Percentiles rank a stretch among this genome's conserved stretches.
Evolutionary conservation across 1,139 yeast genomes (phyloP).

Genomic region (Geotrichum siamense): DNA sequence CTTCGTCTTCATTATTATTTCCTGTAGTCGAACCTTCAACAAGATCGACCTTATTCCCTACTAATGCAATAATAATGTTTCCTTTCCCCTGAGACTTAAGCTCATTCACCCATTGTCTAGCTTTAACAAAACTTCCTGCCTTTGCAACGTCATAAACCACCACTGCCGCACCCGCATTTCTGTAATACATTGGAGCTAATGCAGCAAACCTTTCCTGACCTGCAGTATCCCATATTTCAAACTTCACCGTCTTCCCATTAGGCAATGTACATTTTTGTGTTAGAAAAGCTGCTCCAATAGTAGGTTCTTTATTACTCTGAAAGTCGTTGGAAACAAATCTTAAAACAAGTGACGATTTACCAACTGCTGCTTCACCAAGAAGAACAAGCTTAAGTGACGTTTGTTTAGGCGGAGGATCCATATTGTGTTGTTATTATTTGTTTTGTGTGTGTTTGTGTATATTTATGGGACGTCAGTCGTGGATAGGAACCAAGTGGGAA

Average conservation of each 20-base stretch:
- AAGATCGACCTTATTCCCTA: constrained; percentile 86
- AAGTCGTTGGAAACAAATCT: constrained; percentile 93
- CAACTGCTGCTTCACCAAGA: constrained; percentile 96
- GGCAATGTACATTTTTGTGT: constrained; percentile 93
- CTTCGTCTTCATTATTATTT: constrained; percentile 29
- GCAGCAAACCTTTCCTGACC: constrained; percentile 98
- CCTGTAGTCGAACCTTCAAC: constrained; percentile 17
- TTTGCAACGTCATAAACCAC: constrained; percentile 95
- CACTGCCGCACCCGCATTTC: constrained; percentile 97
- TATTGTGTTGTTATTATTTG: too few species aligned
- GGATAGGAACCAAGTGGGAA: too few species aligned
- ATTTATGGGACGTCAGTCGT: too few species aligned
- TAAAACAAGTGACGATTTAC: constrained; percentile 86
- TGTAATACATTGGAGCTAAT: constrained; percentile 94
- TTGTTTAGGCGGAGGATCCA: constrained; percentile 31
- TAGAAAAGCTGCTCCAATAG: constrained; percentile 95
- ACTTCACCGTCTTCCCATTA: constrained; percentile 66
- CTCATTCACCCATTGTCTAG: constrained; percentile 98
- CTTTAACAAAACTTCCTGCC: constrained; percentile 95
- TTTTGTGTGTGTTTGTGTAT: constrained; percentile 3
- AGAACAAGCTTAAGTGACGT: constrained; percentile 80
- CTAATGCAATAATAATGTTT: constrained; percentile 85
- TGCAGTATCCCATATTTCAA: constrained; percentile 93
- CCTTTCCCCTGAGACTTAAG: constrained; percentile 91
- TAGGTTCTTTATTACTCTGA: constrained; percentile 95